These are phyloP conservation scores for Stereum hirsutum DNA, from an alignment of 1,284 basidiomycete species.

Conservation along the genomic window DNA sequence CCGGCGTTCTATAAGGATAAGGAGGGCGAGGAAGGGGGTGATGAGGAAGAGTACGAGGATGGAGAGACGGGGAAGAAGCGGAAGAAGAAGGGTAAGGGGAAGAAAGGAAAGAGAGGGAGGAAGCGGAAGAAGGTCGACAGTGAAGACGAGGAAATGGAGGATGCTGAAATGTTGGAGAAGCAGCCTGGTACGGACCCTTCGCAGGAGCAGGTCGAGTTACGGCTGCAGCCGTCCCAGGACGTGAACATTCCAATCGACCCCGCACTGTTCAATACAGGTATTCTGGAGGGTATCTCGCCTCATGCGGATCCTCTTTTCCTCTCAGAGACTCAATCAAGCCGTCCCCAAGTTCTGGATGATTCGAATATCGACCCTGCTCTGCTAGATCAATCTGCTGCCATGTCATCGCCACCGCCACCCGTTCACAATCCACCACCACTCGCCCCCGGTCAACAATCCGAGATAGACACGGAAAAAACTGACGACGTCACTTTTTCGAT, in stretches of 20 bases:
- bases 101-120: conserved; percentile 26
- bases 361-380: conserved; percentile 52
- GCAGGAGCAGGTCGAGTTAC: conserved; percentile 9
- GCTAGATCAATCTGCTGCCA: conserved; percentile 20
- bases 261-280: conserved; percentile 35
- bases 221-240: neutral
- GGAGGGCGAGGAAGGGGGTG: conserved; percentile 59
- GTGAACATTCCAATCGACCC: conserved; percentile 28
- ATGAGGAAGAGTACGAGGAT: conserved; percentile 27
- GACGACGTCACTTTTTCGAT: too few species aligned
- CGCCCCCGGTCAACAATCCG: conserved; percentile 10
- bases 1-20: conserved; percentile 78
- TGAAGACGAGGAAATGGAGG: conserved; percentile 28
- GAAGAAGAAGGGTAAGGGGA: conserved; percentile 17
- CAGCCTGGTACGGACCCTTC: neutral
- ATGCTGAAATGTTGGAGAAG: conserved; percentile 6
- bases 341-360: conserved; percentile 15
- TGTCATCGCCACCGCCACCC: conserved; percentile 12
- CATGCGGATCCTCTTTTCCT: conserved; percentile 31
- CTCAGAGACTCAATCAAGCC: conserved; percentile 13
- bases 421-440: neutral
- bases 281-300: conserved; percentile 22
- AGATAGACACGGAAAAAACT: conserved; percentile 1
- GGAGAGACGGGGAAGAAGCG: conserved; percentile 21
- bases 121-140: conserved; percentile 30